Conservation (phyloP, 495 filamentous ascomycete species). For the Daldinia concentrica region DNA sequence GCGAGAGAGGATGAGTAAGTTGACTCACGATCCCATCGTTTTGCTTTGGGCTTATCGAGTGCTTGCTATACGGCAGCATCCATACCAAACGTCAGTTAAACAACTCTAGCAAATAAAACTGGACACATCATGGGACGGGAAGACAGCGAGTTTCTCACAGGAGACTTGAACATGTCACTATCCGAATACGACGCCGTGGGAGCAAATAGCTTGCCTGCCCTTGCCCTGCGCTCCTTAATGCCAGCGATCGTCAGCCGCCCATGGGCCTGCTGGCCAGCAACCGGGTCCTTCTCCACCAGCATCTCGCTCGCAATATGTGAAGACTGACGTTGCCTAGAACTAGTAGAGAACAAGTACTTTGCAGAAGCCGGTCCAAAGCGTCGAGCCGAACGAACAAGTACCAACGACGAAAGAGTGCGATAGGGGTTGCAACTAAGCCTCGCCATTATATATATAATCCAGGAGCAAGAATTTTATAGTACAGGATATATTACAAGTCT, state of each 20-base stretch:
- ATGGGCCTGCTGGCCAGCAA: constrained; percentile 49
- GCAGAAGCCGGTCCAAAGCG: constrained; percentile 8
- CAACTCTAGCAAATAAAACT: no score
- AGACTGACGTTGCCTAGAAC: constrained; percentile 3
- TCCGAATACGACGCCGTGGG: constrained; percentile 80
- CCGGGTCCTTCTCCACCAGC: constrained; percentile 22
- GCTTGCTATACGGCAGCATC: constrained; percentile 45
- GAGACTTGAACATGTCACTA: constrained; percentile 86
- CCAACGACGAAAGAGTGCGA: constrained; percentile 12
- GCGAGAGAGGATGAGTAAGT: neutral
- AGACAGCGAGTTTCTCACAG: constrained; percentile 53
- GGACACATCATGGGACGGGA: no score
- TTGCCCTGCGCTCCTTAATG: constrained; percentile 73
- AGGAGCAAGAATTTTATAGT: neutral
- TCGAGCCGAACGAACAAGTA: constrained; percentile 12
- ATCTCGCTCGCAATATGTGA: constrained; percentile 10
- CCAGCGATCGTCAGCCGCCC: constrained; percentile 76
- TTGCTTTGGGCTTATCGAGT: constrained; percentile 76
- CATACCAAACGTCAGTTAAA: neutral
- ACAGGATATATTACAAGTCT: neutral
- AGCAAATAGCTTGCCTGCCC: constrained; percentile 71
- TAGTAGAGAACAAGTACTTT: constrained; percentile 3
- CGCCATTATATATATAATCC: constrained; percentile 17
- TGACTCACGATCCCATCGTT: constrained; percentile 83
- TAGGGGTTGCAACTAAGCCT: constrained; percentile 18